Base-by-base conservation (phyloP, 169 alveolate genomes). In the Plasmodium knowlesi region DNA sequence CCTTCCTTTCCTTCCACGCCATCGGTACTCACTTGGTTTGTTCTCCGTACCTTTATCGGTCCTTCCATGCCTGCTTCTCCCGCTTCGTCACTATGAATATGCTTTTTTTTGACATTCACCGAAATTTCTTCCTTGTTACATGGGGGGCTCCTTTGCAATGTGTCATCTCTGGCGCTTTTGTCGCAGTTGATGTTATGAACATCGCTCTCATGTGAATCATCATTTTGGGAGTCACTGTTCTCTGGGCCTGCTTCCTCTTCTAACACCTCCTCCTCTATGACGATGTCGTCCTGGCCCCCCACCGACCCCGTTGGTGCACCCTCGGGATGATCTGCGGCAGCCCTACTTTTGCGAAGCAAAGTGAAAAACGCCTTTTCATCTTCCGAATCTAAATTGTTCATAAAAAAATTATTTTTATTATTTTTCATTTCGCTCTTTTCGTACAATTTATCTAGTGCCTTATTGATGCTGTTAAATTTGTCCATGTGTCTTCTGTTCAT, bases 381-480 rank as follows among this genome's bases (percentile, higher is more conserved):
- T 28, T 88, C 94, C 1, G 90, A 32, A 30, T 88, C 94, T 61
- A 88, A 53, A 32, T 46, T 34, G 70, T 57, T 88, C 94, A 88
- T 88, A 30, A 34, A 88, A 22, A 79, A 79, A 53, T 79, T 88
- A 61, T 88, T 88, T 57, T 78, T 78, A 22, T 25, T 88, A 79
- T 76, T 88, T 54, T 88, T 30, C 22, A 78, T 37, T 88, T 73
- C 90, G 34, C 30, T 78, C 71, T 79, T 88, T 88, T 88, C 94
- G 82, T 88, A 78, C 50, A 88, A 53, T 50, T 43, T 79, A 76
- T 78, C 6, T 79, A 88, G 82, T 12, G 94, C 94, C 82, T 88
- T 88, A 79, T 88, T 88, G 81, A 88, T 88, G 53, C 94, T 88
- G 72, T 43, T 67, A 88, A 88, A 88, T 79, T 88, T 88, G 53